Conservation (phyloP, 768 basidiomycete species). For the Gymnopilus dilepis region DNA sequence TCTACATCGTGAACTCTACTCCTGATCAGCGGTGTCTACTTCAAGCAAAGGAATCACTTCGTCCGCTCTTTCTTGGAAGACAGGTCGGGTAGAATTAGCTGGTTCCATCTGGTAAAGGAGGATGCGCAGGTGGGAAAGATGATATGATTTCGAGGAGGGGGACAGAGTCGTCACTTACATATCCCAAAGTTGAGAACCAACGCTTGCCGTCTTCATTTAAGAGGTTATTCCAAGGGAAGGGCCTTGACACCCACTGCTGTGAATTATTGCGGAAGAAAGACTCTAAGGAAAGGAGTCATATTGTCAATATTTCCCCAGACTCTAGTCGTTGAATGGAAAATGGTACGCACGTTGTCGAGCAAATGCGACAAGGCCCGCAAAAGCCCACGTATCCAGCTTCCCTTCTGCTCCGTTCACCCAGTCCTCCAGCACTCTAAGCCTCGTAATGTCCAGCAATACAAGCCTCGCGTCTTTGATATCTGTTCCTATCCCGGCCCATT, state of each 20-base stretch:
- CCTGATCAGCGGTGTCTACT: no score
- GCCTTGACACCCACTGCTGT: background rate
- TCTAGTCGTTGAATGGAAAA: background rate
- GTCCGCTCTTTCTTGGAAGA: no score
- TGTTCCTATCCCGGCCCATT: background rate
- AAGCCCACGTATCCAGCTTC: background rate
- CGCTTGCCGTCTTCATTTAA: background rate
- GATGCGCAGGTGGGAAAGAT: no score
- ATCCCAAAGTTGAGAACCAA: background rate
- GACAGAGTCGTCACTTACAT: no score
- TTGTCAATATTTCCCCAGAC: background rate
- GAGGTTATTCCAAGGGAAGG: background rate
- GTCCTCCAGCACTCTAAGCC: background rate
- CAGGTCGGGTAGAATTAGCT: no score
- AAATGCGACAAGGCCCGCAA: background rate
- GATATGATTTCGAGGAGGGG: no score
- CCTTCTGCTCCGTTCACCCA: background rate
- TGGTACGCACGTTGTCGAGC: background rate
- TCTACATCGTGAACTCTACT: no score
- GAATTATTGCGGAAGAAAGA: background rate
- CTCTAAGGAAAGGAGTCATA: background rate
- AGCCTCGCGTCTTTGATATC: background rate
- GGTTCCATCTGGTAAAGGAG: no score
- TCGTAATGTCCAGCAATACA: background rate
- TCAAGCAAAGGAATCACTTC: no score